Percentiles rank a stretch among this genome's conserved stretches.
phyloP scores from a whole-genome alignment of 805 yeast genomes.

The Starmerella tilneyi region DNA sequence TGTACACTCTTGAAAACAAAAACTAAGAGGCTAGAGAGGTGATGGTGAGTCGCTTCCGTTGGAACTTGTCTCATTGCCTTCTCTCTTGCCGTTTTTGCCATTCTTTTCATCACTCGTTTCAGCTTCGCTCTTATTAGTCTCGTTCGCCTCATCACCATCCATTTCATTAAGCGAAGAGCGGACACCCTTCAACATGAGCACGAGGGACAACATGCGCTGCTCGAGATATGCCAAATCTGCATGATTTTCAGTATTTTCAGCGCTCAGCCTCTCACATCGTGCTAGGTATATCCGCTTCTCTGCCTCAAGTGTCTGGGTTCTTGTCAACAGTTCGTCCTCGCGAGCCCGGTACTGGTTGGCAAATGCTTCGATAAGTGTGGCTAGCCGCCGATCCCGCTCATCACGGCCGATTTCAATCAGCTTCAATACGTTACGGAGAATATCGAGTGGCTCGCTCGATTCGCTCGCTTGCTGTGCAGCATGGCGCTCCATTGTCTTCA shows the following conservation, averaged over 20 bases:
- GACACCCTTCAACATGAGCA: constrained; percentile 18
- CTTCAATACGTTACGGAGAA: constrained; percentile 5
- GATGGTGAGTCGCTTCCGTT: too few relatives aligned
- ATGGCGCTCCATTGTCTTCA: constrained; percentile 7
- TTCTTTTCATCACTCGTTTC: background rate
- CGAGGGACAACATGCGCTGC: constrained; percentile 19
- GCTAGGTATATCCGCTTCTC: constrained; percentile 16
- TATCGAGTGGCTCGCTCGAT: constrained; percentile 8
- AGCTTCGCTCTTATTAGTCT: background rate
- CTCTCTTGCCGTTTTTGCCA: background rate
- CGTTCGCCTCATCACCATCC: background rate
- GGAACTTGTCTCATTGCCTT: too few relatives aligned
- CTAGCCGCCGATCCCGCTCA: constrained; percentile 11
- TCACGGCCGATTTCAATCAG: constrained; percentile 11
- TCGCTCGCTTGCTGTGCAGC: background rate
- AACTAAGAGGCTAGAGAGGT: too few relatives aligned
- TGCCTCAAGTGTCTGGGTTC: constrained; percentile 6
- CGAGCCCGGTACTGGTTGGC: constrained; percentile 17
- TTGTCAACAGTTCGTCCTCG: constrained; percentile 17
- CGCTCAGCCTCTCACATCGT: constrained; percentile 16
- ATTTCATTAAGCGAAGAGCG: constrained; percentile 13
- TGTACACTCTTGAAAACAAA: too few relatives aligned
- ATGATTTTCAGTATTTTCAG: constrained; percentile 6
- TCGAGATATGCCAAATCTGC: constrained; percentile 15
- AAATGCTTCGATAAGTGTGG: constrained; percentile 14